Base-by-base conservation (phyloP, 2,329 filamentous ascomycete genomes). In the Aspergillus pseudoterreus region DNA sequence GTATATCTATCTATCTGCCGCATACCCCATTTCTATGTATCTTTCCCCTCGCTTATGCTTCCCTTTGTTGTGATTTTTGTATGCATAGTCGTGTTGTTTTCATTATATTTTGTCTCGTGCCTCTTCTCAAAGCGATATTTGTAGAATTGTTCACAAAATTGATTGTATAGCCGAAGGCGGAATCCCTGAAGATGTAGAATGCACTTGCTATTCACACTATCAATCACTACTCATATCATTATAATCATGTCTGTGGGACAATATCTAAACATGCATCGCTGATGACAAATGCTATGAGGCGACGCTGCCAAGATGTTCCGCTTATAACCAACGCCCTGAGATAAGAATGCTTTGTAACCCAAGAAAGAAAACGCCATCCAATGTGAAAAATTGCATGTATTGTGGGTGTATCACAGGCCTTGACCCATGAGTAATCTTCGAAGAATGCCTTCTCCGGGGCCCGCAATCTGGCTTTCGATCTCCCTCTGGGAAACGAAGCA, bases 401-500 rank as follows among this genome's bases (percentile, higher is more conserved):
- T 36, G 43, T 44, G 32, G 48, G 32, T 50, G n/a, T 12, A 24
- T 67, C 51, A 72, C 17, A 71, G 51, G 27, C 69, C 68, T 55
- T 73, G 65, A 4, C 65, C 68, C 6, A 59, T 61, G 19, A 78
- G 64, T 35, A 78, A 56, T 9, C 68, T 63, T 52, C 66, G 63
- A 45, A 78, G 63, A 47, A 78, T 73, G 30, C 71, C 73, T 51
- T 75, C 74, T 19, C 79, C 78, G n/a, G 78, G 72, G 21, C 80
- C 78, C 42, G 70, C 82, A 38, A 90, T 82, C 49, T 88, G 85
- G 50, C 80, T 80, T 59, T 86, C 82, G 57, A 95, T 80, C 72
- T 96, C 91, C 63, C 83, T 86, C 65, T 90, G 85, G n/a, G 85
- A 84, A 17, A 92, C 86, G 65, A 84, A 88, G 71, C 89, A 91